Base-by-base conservation (phyloP, 192 early-diverging fungal species). In the Umbelopsis ramanniana region DNA sequence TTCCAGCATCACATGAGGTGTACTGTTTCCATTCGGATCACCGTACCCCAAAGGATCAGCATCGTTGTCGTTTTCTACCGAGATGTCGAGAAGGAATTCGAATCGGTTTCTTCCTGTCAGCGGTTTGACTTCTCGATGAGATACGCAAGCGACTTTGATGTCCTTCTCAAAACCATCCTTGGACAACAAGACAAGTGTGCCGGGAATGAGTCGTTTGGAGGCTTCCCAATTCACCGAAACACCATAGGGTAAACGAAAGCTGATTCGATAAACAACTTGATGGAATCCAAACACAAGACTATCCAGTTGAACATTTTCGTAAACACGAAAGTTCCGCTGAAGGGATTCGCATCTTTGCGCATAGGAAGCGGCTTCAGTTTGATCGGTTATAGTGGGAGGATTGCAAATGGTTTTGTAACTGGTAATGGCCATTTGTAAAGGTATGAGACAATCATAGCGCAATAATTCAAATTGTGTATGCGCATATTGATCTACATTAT, bases 111-210 rank as follows among this genome's bases (percentile, higher is more conserved):
- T 37, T 7, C 82, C 80, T 8, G 69, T 72, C 81, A 82, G 78
- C 0, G 83, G 76, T 45, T 81, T 79, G 17, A 82, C 82, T 22
- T 81, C 80, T 33, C 87, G 70, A 35, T 84, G 75, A 3, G 81
- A 68, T 9, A 88, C 82, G 0, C 81, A 84, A 0, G 81, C 87
- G 21, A 88, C 73, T 14, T 83, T 79, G 37, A 83, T 75, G 46
- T 80, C 74, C 0, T 72, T 72, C 14, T 83, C 68, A 71, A 88
- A 88, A 17, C 84, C 40, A 43, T 88, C 82, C 17, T 72, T 76
- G 0, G 87, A 84, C 10, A 88, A 72, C 12, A 83, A 70, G n/a
- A 88, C 85, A 7, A 86, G 71, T 2, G 85, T 73, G n/a, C 87
- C 87, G 19, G 84, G 78, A 37, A 87, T 78, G 40, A 88, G 72